Evolutionary conservation across 2,329 filamentous ascomycete species (phyloP).

Genomic region (Samsoniella hepiali): DNA sequence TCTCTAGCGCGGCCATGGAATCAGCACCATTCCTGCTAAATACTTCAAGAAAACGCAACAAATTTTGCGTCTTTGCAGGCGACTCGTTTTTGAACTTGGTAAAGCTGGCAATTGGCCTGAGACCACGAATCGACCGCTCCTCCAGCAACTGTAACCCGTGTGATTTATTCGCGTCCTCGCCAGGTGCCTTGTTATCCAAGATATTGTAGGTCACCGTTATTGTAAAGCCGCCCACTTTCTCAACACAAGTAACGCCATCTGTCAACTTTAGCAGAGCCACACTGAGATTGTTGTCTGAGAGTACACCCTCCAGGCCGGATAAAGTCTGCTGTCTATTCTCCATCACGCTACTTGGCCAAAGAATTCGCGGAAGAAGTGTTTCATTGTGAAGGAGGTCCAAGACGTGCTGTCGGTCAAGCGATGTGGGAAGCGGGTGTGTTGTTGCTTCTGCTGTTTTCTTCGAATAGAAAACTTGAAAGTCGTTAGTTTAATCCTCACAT

Average conservation of each 20-base stretch:
- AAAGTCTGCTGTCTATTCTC: neutral
- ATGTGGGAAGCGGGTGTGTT: neutral
- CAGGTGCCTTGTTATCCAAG: neutral
- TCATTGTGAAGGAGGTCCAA: neutral
- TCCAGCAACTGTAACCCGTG: neutral
- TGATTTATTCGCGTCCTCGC: neutral
- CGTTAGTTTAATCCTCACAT: neutral
- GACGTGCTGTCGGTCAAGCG: neutral
- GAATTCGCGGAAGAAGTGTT: neutral
- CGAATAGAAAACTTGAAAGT: neutral
- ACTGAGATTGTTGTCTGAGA: neutral
- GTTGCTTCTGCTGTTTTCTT: neutral
- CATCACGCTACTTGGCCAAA: constrained; percentile 2
- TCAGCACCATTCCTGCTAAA: neutral
- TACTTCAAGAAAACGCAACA: neutral
- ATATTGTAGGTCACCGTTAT: constrained; percentile 3
- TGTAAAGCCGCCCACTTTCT: constrained; percentile 11
- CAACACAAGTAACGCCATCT: neutral
- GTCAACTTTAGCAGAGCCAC: neutral
- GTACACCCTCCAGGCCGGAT: neutral
- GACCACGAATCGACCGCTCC: neutral
- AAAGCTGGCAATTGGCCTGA: neutral
- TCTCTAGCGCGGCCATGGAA: neutral
- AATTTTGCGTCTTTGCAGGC: neutral
- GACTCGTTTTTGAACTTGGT: constrained; percentile 4